Conservation (phyloP, 345 rosid genomes). For the Gossypium anomalum region DNA sequence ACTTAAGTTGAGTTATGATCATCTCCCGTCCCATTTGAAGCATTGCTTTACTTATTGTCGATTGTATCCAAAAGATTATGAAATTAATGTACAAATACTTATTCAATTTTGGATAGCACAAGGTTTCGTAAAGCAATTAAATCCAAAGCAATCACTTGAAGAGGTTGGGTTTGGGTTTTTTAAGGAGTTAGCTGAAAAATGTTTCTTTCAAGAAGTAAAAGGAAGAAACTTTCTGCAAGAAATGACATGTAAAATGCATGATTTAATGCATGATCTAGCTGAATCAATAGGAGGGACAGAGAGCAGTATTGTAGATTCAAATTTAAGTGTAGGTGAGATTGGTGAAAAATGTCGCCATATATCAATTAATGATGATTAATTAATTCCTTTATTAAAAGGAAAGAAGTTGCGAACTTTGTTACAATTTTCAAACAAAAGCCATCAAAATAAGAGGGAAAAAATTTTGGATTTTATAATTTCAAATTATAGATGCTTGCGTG, state of each 20-base stretch:
- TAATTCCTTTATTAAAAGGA: not conserved
- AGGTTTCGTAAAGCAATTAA: not conserved
- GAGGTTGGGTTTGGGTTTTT: not conserved
- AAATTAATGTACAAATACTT: not conserved
- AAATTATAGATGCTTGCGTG: not conserved
- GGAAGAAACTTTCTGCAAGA: too few relatives aligned
- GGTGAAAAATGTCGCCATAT: not conserved
- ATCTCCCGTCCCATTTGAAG: not conserved
- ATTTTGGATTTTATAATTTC: not conserved
- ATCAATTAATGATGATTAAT: not conserved
- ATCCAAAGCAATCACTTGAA: not conserved
- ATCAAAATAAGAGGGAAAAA: fast-evolving
- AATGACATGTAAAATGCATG: not conserved
- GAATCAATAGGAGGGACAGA: not conserved
- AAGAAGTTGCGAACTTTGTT: not conserved
- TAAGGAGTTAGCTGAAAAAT: not conserved
- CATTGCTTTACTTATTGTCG: not conserved
- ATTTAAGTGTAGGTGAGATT: not conserved
- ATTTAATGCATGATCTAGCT: not conserved
- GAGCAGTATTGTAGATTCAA: not conserved
- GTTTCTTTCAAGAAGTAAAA: not conserved
- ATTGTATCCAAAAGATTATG: not conserved
- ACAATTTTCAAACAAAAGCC: not conserved
- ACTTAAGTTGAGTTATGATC: not conserved
- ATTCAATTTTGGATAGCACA: not conserved